Base-by-base conservation (phyloP, 192 early-diverging fungal genomes). In the Haplosporangium gracile region DNA sequence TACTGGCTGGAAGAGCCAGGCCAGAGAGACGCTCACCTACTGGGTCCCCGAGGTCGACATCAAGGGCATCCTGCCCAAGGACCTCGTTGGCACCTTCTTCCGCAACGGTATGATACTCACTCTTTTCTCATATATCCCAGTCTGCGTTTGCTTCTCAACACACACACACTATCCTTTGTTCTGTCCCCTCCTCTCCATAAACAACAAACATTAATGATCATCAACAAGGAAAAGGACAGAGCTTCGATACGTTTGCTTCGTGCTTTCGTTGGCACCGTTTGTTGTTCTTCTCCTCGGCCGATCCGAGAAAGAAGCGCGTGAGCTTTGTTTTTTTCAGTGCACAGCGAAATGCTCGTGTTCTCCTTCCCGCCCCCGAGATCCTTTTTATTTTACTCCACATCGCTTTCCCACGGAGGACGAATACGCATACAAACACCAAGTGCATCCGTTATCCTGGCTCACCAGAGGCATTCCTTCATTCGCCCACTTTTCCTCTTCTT, bases 81-180 rank as follows among this genome's bases (percentile, higher is more conserved):
- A 86, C 71, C 79, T 86, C 16, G 72, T 86, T 3, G 84, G 84
- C 63, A 86, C 84, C 78, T 86, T 86, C 60, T 86, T 86, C 76
- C 84, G 84, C 55, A 86, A 86, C n/a, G 84, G 84, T 86, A 80
- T 15, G 4, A 13, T 65, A 10, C 29, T 65, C 29, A 13, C n/a
- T 65, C 26, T 22, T 51, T 20, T 22, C 20, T 51, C 49, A 34
- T 40, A 34, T 40, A 34, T 10, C 69, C 9, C 13, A 36, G 34
- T 0, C 5, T n/a, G 22, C 15, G 24, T 40, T 42, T 42, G 34
- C 39, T 42, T 71, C 39, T 45, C 24, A 26, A 39, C 43, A 72
- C 38, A 32, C 38, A 32, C 10, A 29, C 49, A 51, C 20, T 51
- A 51, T 51, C 18, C 49, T 18, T 0, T 18, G 16, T 65, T 43